phyloP scores from a whole-genome alignment of 1,284 basidiomycete species.

The Ustilago curta region DNA sequence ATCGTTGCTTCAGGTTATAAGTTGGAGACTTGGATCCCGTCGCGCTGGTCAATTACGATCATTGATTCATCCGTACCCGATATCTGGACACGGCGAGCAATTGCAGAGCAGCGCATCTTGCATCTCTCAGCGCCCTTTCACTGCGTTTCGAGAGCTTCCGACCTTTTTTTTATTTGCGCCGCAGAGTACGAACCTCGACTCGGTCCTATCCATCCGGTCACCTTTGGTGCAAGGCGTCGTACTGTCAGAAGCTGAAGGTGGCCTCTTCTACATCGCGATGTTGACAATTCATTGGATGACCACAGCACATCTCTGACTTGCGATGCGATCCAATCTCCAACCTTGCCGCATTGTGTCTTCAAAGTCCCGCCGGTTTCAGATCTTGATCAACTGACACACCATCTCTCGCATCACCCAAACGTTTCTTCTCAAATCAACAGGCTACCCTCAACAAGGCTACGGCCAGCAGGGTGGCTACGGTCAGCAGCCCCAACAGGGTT shows the following conservation, averaged over 20 bases:
- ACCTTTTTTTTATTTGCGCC: too few species aligned
- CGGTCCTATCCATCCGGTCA: too few species aligned
- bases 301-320: neutral
- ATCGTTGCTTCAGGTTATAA: slow-evolving; percentile 9
- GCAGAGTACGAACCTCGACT: too few species aligned
- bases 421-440: slow-evolving; percentile 4
- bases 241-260: too few species aligned
- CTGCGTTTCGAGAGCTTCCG: too few species aligned
- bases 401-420: too few species aligned
- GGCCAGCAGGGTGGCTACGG: slow-evolving; percentile 34
- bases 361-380: neutral
- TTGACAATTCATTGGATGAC: neutral
- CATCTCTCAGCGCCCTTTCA: too few species aligned
- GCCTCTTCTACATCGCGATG: neutral
- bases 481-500: slow-evolving; percentile 44
- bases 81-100: neutral
- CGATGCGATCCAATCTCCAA: neutral
- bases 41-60: neutral
- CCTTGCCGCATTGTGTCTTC: neutral
- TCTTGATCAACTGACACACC: neutral
- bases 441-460: slow-evolving; percentile 50
- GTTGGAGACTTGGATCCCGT: slow-evolving; percentile 4
- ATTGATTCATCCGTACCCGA: slow-evolving; percentile 8
- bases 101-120: neutral
- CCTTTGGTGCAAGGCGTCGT: too few species aligned